These are phyloP conservation scores for Erysimum cheiranthoides DNA, from an alignment of 345 rosid species.

Conservation along the genomic window DNA sequence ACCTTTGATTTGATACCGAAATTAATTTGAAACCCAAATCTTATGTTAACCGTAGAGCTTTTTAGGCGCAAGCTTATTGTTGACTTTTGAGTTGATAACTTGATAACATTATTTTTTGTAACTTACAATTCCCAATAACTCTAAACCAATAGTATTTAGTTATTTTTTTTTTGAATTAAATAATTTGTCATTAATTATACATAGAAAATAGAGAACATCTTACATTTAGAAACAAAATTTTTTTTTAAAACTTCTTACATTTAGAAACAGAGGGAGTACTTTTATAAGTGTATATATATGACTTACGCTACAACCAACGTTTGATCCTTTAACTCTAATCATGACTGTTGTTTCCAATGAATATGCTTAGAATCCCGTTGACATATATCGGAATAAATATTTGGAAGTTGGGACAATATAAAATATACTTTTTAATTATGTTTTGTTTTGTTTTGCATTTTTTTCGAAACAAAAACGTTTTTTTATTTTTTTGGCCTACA, in stretches of 20 bases:
- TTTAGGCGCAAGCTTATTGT: constrained; percentile 19
- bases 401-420: constrained; percentile 4
- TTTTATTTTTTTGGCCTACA: not conserved
- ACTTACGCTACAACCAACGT: constrained; percentile 32
- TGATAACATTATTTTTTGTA: too few relatives aligned
- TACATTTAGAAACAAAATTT: too few relatives aligned
- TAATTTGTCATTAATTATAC: too few relatives aligned
- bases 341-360: constrained; percentile 35
- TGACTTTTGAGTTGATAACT: constrained; percentile 21
- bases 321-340: constrained; percentile 30
- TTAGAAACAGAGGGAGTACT: too few relatives aligned
- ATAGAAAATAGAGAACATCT: too few relatives aligned
- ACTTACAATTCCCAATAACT: too few relatives aligned
- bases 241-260: too few relatives aligned
- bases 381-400: constrained; percentile 2
- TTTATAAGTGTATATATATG: constrained; percentile 30
- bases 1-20: not conserved
- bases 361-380: constrained; percentile 25
- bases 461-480: not conserved
- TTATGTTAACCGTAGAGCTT: constrained; percentile 5
- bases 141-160: too few relatives aligned
- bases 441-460: not conserved
- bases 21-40: not conserved
- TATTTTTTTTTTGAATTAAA: too few relatives aligned
- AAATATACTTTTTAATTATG: not conserved